These are phyloP conservation scores for Grosmannia serpens DNA, from an alignment of 2,329 filamentous ascomycete genomes.

Conservation along the genomic window DNA sequence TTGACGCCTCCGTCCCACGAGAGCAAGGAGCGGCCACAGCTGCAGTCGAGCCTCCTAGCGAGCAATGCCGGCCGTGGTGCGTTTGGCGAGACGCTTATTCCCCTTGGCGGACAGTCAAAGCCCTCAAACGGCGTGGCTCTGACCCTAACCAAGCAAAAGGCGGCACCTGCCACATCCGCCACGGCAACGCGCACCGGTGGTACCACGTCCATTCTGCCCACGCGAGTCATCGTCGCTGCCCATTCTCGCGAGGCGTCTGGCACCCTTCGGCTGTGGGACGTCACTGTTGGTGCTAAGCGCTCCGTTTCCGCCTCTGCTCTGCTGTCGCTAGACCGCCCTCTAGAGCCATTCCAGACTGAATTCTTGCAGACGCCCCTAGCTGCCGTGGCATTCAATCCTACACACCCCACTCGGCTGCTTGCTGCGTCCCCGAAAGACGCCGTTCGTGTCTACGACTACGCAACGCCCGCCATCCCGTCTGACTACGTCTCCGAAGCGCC, in stretches of 20 bases:
- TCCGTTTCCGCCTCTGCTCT: slow-evolving; percentile 17
- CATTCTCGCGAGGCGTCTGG: slow-evolving; percentile 49
- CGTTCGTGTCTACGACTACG: slow-evolving; percentile 52
- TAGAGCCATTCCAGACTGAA: slow-evolving; percentile 48
- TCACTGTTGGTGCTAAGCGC: slow-evolving; percentile 33
- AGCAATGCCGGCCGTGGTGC: slow-evolving; percentile 46
- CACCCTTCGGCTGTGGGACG: slow-evolving; percentile 45
- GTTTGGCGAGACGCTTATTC: slow-evolving; percentile 50
- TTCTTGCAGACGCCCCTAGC: slow-evolving; percentile 43
- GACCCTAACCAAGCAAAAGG: slow-evolving; percentile 19
- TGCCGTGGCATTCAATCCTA: slow-evolving; percentile 49
- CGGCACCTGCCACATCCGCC: slow-evolving; percentile 19
- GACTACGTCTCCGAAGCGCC: slow-evolving; percentile 39
- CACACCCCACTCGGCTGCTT: slow-evolving; percentile 45
- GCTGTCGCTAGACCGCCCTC: slow-evolving; percentile 10
- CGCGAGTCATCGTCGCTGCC: slow-evolving; percentile 45
- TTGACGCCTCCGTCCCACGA: slow-evolving; percentile 49
- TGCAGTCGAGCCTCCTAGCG: slow-evolving; percentile 37
- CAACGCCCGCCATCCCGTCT: slow-evolving; percentile 36
- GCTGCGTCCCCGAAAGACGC: slow-evolving; percentile 43
- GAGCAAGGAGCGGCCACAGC: slow-evolving; percentile 44
- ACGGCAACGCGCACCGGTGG: slow-evolving; percentile 13
- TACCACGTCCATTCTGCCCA: slow-evolving; percentile 14
- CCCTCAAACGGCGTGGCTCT: slow-evolving; percentile 45
- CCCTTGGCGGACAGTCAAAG: slow-evolving; percentile 41